Base-by-base conservation (phyloP, 2,329 filamentous ascomycete genomes). In the Monilinia fructigena region DNA sequence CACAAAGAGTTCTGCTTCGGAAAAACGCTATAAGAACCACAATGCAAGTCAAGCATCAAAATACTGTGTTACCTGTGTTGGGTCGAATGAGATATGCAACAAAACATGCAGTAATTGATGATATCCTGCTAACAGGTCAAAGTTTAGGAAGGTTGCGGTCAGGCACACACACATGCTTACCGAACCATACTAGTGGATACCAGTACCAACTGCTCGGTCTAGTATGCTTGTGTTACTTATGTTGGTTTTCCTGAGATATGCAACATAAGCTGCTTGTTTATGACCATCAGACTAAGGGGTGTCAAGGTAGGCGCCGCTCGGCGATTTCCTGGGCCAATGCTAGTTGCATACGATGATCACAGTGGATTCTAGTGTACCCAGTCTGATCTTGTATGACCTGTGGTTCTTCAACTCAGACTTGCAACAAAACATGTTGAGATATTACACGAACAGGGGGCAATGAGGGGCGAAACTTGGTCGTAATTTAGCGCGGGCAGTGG, bases 81-180 rank as follows among this genome's bases (percentile, higher is more conserved):
- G 12, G 31, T 54, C 28, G 63, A 54, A n/a, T 53, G 16, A 47
- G 55, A 61, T 45, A 31, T 54, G 63, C 63, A 61, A 54, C 47
- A 65, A 65, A 61, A 61, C 7, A 38, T 23, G 28, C 28, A 38
- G 20, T 4, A 38, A 7, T 16, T 3, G 20, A 60, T 18, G 28
- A 38, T 60, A 50, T 50, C 8, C 12, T 38, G 3, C 56, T n/a
- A 3, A 23, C 55, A 47, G 55, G 40, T 28, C 18, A 23, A 31
- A 18, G 40, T 16, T 16, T 26, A 47, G 12, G 18, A 42, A 4
- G 42, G 42, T 10, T 31, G 28, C 18, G 28, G 42, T 59, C 42
- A 59, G 28, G 28, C 42, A 54, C 28, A 4, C 20, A 38, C 35
- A 26, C 42, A 38, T n/a, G 14, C 8, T 16, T 18, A 28, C 14